phyloP scores from a whole-genome alignment of 768 basidiomycete genomes.

The Trametes meyenii region DNA sequence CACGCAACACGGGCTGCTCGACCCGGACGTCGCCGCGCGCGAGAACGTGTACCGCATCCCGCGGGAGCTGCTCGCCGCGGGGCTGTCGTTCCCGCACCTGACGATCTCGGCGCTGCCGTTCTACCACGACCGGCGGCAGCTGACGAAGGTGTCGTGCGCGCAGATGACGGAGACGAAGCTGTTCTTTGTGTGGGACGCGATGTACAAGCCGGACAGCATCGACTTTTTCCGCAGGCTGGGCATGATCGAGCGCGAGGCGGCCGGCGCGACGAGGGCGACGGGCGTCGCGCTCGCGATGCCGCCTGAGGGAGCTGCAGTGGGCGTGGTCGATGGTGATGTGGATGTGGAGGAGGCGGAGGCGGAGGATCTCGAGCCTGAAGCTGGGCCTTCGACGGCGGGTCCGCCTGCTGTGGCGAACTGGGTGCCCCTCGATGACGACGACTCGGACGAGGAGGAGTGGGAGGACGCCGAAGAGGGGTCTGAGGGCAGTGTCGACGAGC shows the following conservation, averaged over 20 bases:
- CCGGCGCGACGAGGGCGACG: neutral
- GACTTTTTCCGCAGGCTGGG: conserved; percentile 11
- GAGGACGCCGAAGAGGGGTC: conserved; percentile 5
- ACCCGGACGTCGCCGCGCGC: conserved; percentile 1
- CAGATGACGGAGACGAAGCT: conserved; percentile 35
- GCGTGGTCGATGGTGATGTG: neutral
- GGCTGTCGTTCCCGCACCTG: conserved; percentile 10
- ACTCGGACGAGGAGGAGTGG: conserved; percentile 5
- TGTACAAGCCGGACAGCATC: conserved; percentile 17
- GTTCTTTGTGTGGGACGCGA: conserved; percentile 30
- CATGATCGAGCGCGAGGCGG: conserved; percentile 1
- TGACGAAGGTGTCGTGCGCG: conserved; percentile 30
- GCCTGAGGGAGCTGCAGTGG: neutral
- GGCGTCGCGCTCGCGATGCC: neutral
- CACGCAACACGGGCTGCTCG: conserved; percentile 22
- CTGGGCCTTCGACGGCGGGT: neutral
- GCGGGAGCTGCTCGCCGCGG: conserved; percentile 6
- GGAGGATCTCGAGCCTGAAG: neutral
- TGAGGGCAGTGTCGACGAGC: neutral
- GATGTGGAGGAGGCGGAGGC: neutral
- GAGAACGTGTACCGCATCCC: conserved; percentile 12
- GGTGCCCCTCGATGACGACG: neutral
- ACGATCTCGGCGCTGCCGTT: conserved; percentile 24
- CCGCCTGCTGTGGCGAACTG: neutral
- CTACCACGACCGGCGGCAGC: conserved; percentile 22